phyloP scores from a whole-genome alignment of 2,329 filamentous ascomycete species.

The Volutella citrinella region DNA sequence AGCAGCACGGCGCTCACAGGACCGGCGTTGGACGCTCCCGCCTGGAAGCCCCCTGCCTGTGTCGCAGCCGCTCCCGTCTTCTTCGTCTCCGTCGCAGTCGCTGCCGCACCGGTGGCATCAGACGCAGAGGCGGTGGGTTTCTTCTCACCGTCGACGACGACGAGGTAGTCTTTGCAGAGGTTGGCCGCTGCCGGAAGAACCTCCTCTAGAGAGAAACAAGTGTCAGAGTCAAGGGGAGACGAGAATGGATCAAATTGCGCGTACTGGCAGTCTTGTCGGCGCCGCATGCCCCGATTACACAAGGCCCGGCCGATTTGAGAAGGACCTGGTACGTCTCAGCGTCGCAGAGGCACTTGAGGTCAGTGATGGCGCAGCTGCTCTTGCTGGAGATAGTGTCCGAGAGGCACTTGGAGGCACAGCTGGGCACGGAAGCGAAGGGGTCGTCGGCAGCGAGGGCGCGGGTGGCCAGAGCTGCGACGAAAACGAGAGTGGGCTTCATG shows the following conservation, averaged over 20 bases:
- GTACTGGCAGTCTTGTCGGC: slow-evolving; percentile 3
- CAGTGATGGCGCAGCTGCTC: slow-evolving; percentile 21
- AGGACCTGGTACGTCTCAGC: slow-evolving; percentile 27
- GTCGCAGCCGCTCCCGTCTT: no score
- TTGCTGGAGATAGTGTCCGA: slow-evolving; percentile 18
- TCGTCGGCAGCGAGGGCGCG: slow-evolving; percentile 18
- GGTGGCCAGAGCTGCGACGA: slow-evolving; percentile 17
- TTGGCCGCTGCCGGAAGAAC: no score
- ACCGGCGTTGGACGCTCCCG: no score
- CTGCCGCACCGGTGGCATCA: no score
- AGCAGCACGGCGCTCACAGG: no score
- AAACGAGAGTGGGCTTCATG: slow-evolving; percentile 19
- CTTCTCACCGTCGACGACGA: no score
- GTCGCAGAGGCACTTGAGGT: slow-evolving; percentile 25
- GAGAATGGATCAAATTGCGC: no score
- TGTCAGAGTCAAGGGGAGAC: background rate
- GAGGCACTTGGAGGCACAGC: slow-evolving; percentile 29
- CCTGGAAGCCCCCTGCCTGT: no score
- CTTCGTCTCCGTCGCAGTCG: no score
- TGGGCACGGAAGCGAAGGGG: slow-evolving; percentile 22
- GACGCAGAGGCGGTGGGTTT: no score
- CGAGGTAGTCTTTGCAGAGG: no score
- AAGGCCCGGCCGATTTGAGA: slow-evolving; percentile 21
- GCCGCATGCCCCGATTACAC: slow-evolving; percentile 22
- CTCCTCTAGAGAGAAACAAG: slow-evolving; percentile 1